A percentile compares a stretch with the other conserved stretches of the same genome.
These are phyloP conservation scores for Acaromyces ingoldii DNA, from an alignment of 1,284 basidiomycete genomes.

Conservation along the genomic window DNA sequence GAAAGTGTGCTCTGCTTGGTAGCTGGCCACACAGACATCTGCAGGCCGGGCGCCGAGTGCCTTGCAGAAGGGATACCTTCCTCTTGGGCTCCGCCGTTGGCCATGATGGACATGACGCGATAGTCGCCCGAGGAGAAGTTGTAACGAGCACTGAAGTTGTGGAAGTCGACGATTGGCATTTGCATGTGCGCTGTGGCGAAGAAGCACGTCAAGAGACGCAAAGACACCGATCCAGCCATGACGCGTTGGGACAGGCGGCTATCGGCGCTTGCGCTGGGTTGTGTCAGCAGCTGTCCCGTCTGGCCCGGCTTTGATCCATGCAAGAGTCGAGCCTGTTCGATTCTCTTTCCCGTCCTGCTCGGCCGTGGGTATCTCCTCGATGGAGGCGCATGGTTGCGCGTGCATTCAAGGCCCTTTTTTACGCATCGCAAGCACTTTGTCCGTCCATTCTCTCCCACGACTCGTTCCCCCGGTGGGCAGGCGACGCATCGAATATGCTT, in stretches of 20 bases:
- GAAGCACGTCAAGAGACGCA: slow-evolving; percentile 41
- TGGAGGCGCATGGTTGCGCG: slow-evolving; percentile 34
- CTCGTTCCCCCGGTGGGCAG: slow-evolving; percentile 6
- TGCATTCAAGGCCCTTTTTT: slow-evolving; percentile 33
- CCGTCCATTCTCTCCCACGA: slow-evolving; percentile 18
- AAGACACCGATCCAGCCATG: slow-evolving; percentile 32
- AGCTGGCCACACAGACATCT: slow-evolving; percentile 15
- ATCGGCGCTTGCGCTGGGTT: not conserved
- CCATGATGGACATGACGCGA: slow-evolving; percentile 41
- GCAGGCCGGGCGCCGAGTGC: slow-evolving; percentile 4
- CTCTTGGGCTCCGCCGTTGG: slow-evolving; percentile 31
- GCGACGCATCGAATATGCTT: slow-evolving; percentile 42
- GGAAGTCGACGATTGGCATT: slow-evolving; percentile 39
- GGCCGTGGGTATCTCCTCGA: slow-evolving; percentile 40
- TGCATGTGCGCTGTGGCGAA: slow-evolving; percentile 43
- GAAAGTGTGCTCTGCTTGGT: slow-evolving; percentile 30
- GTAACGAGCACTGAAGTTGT: slow-evolving; percentile 36
- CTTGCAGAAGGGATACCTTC: slow-evolving; percentile 15
- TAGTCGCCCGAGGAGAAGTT: slow-evolving; percentile 40
- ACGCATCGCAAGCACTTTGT: slow-evolving; percentile 34
- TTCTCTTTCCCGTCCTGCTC: slow-evolving; percentile 44
- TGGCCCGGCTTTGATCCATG: slow-evolving; percentile 27
- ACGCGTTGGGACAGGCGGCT: slow-evolving; percentile 14
- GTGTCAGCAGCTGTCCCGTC: not conserved
- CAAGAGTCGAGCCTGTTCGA: slow-evolving; percentile 41